Evolutionary conservation across 495 filamentous ascomycete genomes (phyloP), one percentile per base, ranked within the genome.

Genomic region (Podospora pseudocomata): DNA sequence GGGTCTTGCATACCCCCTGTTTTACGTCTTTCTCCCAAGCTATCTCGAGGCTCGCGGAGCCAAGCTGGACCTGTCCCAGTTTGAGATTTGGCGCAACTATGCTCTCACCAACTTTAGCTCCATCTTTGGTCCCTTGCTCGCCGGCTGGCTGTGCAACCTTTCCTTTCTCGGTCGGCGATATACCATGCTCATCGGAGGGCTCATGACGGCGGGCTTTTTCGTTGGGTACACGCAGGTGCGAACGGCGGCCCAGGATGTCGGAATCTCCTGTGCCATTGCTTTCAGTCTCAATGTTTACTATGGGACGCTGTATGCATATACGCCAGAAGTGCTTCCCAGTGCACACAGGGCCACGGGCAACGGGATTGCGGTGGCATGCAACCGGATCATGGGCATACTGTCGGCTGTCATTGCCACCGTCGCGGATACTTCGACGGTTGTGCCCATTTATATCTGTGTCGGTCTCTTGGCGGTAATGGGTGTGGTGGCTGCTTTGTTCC

Each of bases 251-350:
- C 80, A 91, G 74, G 86, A 91, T 60, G 71, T 90, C 1, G 89
- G 82, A 0, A 90, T 91, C 71, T 88, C 83, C 7, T 91, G 88
- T 70, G 79, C 85, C 26, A 89, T 91, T 73, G 85, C 79, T 19
- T 91, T 90, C 75, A 88, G 83, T 60, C 74, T 91, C 63, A 90
- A 91, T 61, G 86, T 91, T 49, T 91, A 91, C 75, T 91, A 91
- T 70, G 88, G 87, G n/a, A 88, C 84, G 0, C 79, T 92, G 18
- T 92, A 91, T 68, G 89, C 89, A 20, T 85, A 86, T 66, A 86
- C 83, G 0, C 83, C 83, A 2, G 83, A 85, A 65, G 86, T 89
- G 5, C 76, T 92, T 2, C 89, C 89, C 3, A 88, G 86, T 54
- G 89, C 88, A 3, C 89, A 92, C 74, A 81, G 89, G 18, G 88